Evolutionary conservation across 345 rosid species (phyloP), one percentile per base, ranked within the genome.

Genomic region (Excoecaria agallocha): DNA sequence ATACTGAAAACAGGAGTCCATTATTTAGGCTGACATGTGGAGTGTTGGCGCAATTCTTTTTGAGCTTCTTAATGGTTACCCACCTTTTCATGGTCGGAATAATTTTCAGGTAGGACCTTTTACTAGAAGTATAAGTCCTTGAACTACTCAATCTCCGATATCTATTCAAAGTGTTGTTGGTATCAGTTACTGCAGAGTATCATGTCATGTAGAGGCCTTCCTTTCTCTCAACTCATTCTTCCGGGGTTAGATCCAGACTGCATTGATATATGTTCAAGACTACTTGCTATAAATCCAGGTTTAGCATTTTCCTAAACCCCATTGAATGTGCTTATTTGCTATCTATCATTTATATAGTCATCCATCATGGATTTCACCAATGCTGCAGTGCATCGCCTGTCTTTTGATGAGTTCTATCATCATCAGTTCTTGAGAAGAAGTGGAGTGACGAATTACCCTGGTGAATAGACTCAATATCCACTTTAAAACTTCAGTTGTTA

Each of bases 41-140:
- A 86, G 93, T 73, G 35, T 87, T 37, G 89, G 93, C 74, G 90
- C 86, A 20, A 88, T 91, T 69, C 91, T 88, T 68, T 91, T 89
- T 54, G 87, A 91, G 85, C 87, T 91, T 62, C 90, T 91, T 71
- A 85, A 87, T 51, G 93, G 94, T 9, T 76, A 82, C 77, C 91
- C 88, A 35, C 91, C 94, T 61, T 89, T 85, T 54, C 75, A 51
- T 4, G 93, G 93, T 68, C 78, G 65, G 67, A 91, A 67, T 78
- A 88, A 83, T 76, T 87, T 89, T 75, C 93, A 88, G 91, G 92
- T 91, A 73, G 71, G 75, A 70, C 22, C 70, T 49, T 54, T 79
- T 38, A 16, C 70, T 58, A 22, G 30, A 25, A 63, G 57, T 38
- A 3, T 8, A 54, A 71, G 11, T 65, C 55, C 15, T 79, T 41